Evolutionary conservation across 2,329 filamentous ascomycete genomes (phyloP), one percentile per base, ranked within the genome.

Genomic region (Keithomyces neogunnii): DNA sequence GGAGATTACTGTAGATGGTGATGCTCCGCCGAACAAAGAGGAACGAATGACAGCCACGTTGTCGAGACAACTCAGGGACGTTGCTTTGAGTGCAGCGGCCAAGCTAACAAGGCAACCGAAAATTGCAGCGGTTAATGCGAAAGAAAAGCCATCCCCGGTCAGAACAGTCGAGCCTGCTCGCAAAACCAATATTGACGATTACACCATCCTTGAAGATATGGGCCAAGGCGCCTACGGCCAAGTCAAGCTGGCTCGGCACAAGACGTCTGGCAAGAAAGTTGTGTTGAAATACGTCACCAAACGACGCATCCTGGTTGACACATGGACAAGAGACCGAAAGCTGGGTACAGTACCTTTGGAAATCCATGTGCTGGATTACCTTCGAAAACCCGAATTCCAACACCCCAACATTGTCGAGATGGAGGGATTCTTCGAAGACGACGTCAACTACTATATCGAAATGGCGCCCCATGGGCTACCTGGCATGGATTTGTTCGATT

Each of bases 241-340:
- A 69, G 93, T 99, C 53, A 99, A 99, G 67, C 78, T 99, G 46
- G 92, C 88, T 49, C 83, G 91, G 32, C 87, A 93, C 71, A 95
- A 91, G 71, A 82, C 84, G 61, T 82, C 79, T 48, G 82, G 81
- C 49, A 87, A 85, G 65, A 96, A 95, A 69, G 87, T 95, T 56
- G 92, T 99, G 26, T 79, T 99, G 63, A 99, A 99, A 68, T 99
- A 95, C 66, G 93, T 99, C 47, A 97, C 93, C 4, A 99, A 99
- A 71, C 84, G 88, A 53, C 87, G 92, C 44, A 99, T 99, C 66
- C 78, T 99, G 11, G 92, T 99, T 55, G 93, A 99, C 69, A 99
- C 93, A 0, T 99, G 93, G 93, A 97, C 92, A 33, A 83, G 93
- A 52, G 93, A 99, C 69, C 84, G 93, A 45, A 84, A 88, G 50